Percentiles rank a stretch among this genome's conserved stretches.
Conservation (phyloP, 768 basidiomycete species). For the Agaricus blazei region DNA sequence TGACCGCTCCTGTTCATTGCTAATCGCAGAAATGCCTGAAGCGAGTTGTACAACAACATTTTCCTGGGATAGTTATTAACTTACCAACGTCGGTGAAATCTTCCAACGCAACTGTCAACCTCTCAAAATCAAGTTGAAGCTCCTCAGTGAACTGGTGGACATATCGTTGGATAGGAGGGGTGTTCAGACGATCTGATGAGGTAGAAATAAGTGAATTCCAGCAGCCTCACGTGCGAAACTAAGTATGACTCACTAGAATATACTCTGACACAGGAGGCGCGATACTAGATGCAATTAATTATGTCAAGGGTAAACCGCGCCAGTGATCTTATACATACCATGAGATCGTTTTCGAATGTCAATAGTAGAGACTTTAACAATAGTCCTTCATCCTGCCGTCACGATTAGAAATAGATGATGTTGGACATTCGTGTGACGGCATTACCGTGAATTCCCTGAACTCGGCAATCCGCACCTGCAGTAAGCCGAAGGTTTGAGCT, state of each 20-base stretch:
- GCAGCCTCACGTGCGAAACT: neutral
- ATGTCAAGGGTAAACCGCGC: neutral
- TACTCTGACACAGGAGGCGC: conserved; percentile 4
- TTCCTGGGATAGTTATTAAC: neutral
- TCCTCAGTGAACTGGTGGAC: conserved; percentile 3
- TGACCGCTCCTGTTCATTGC: conserved; percentile 4
- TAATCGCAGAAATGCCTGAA: conserved; percentile 4
- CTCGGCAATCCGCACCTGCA: conserved; percentile 2
- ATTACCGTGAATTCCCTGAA: conserved; percentile 5
- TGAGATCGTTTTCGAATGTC: conserved; percentile 1
- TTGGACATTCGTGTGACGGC: neutral
- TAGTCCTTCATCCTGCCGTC: neutral
- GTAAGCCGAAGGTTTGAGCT: neutral
- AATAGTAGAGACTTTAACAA: conserved; percentile 2
- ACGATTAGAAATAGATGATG: neutral
- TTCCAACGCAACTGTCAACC: neutral
- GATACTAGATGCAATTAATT: neutral
- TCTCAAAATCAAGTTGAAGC: neutral
- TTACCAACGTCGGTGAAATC: conserved; percentile 3
- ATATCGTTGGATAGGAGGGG: conserved; percentile 3
- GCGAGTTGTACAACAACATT: neutral
- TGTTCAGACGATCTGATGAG: conserved; percentile 1
- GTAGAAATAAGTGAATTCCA: neutral
- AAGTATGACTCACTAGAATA: neutral
- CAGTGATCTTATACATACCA: neutral